Base-by-base conservation (phyloP, 2,329 filamentous ascomycete genomes). In the Fusarium musae region DNA sequence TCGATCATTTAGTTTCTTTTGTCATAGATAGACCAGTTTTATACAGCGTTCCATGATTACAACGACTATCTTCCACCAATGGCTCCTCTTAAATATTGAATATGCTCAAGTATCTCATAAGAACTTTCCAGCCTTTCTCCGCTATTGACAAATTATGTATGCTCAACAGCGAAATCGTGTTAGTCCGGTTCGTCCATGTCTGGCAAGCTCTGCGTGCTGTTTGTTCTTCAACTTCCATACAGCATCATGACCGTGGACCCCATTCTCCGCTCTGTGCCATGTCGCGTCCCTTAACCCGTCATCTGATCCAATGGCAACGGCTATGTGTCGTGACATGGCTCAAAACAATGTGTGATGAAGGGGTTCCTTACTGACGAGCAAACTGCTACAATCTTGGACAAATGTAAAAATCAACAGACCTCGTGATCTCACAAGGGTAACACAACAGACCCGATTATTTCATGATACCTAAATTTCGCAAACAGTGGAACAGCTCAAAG, bases 21-120 rank as follows among this genome's bases (percentile, higher is more conserved):
- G 23, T 58, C 9, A 19, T 2, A n/a, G 28, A 26, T 28, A 58
- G 10, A 21, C 12, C 1, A 13, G 4, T 34, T 28, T 47, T 34
- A 12, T 47, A 26, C 2, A 54, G 50, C 34, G 5, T n/a, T 40
- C 2, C 2, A 54, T 40, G 34, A n/a, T 16, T n/a, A 10, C 5
- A 40, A 39, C 13, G 15, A 39, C n/a, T 6, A 5, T n/a, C 11
- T 39, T n/a, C n/a, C n/a, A n/a, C n/a, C n/a, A n/a, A n/a, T n/a
- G n/a, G 5, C 7, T 12, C 1, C 0, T 9, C 5, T 16, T 2
- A 10, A 28, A 0, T 12, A 11, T n/a, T 9, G 2, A 17, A 21
- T 16, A 4, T 21, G 2, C 2, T 21, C 13, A 1, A 11, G 7
- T 21, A 16, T 3, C 23, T 11, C 15, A 19, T 7, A 13, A 6